Conservation (phyloP, 2,329 filamentous ascomycete genomes). For the Cytospora mali region DNA sequence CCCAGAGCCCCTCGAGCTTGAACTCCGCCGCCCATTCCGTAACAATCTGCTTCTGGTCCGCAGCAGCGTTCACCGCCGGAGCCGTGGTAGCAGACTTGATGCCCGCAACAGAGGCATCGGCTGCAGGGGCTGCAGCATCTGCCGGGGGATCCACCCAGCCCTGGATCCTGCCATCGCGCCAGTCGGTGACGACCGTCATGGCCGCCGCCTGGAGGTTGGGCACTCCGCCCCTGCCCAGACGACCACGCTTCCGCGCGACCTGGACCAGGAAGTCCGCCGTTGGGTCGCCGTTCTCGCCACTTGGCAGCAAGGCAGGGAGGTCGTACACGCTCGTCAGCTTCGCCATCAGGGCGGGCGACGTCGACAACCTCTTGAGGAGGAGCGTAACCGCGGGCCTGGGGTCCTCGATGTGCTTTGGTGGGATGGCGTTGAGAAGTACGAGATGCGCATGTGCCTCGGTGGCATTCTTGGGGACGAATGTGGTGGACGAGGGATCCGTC, state of each 20-base stretch:
- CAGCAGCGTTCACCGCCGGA: conserved; percentile 49
- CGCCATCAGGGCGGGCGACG: conserved; percentile 71
- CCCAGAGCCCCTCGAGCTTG: conserved; percentile 91
- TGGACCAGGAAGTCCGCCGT: conserved; percentile 93
- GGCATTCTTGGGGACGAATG: conserved; percentile 58
- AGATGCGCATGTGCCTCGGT: conserved; percentile 80
- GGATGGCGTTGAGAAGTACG: conserved; percentile 86
- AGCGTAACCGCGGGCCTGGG: conserved; percentile 84
- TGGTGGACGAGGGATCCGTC: conserved; percentile 41
- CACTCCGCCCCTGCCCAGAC: conserved; percentile 84
- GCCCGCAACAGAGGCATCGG: conserved; percentile 25
- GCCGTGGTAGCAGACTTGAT: conserved; percentile 37
- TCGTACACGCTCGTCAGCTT: conserved; percentile 85
- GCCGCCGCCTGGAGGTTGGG: conserved; percentile 87
- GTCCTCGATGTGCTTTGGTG: conserved; percentile 92
- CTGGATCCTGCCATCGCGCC: conserved; percentile 92
- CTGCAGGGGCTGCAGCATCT: conserved; percentile 36
- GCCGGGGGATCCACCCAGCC: conserved; percentile 83
- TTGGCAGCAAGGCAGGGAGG: conserved; percentile 74
- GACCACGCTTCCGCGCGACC: conserved; percentile 88
- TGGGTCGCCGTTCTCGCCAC: conserved; percentile 68
- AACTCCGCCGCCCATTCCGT: conserved; percentile 94
- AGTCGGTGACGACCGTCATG: conserved; percentile 93
- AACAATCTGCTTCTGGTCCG: conserved; percentile 84
- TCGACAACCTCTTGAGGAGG: conserved; percentile 78